Evolutionary conservation across 306 rosid species (phyloP), one percentile per base, ranked within the genome.

Genomic region (Trichosanthes cucumerina): DNA sequence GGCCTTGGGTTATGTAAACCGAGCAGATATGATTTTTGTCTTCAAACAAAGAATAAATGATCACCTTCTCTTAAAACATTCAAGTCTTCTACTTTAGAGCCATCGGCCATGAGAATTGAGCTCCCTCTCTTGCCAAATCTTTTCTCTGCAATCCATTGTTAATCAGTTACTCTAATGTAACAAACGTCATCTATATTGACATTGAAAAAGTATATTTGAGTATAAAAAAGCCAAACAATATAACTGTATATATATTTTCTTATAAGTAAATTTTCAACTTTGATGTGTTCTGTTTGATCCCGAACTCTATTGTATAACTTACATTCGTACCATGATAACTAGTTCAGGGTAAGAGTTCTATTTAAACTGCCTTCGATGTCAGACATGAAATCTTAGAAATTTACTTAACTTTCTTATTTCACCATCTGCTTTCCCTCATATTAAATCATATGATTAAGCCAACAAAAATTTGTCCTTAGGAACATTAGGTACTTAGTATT

Each of bases 51-150:
- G 72, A 85, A 89, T 70, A 95, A 80, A 58, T 80, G 90, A 38
- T 89, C 97, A 21, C 90, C 82, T 71, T 94, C 96, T 86, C 97
- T 84, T 81, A 92, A 79, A 54, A 85, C 88, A 62, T 80, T 74
- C 81, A 95, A 53, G 64, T 89, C 91, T 81, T 95, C 93, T 52
- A 92, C 90, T 85, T 80, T 89, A 44, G 97, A 87, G 82, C 93
- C 88, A 43, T 92, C 93, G 8, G 85, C 88, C 97, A 90, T 88
- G 49, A 89, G 78, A 80, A 92, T 80, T 52, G 62, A 88, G 90
- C 90, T 84, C 83, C 91, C 91, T 80, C 88, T 79, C 88, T 86
- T 85, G 13, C 89, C 92, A 34, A 92, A 86, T 80, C 84, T 92
- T 78, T 79, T 88, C 92, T 89, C 96, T 94, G 93, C 88, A 59